Evolutionary conservation across 352 stramenopile species (phyloP).

Genomic region (Pythium vanterpoolii): DNA sequence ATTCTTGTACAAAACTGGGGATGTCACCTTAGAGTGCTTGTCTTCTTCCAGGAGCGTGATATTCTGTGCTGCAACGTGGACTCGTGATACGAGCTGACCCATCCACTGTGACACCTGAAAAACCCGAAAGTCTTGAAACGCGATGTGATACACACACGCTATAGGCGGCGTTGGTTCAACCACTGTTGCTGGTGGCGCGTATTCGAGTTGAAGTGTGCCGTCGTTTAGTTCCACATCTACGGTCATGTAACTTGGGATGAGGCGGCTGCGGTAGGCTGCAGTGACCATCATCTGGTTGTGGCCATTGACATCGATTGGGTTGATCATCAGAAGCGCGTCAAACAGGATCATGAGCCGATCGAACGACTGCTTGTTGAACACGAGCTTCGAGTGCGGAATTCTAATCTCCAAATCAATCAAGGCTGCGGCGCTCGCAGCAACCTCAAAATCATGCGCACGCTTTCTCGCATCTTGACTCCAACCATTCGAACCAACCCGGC

Average conservation of each 20-base stretch:
- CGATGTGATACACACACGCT: constrained; percentile 69
- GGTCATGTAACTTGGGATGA: constrained; percentile 77
- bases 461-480: constrained; percentile 70
- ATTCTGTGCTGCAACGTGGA: constrained; percentile 71
- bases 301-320: constrained; percentile 80
- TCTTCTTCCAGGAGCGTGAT: constrained; percentile 76
- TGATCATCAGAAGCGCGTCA: constrained; percentile 84
- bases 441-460: constrained; percentile 61
- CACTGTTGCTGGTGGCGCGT: constrained; percentile 28
- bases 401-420: constrained; percentile 59
- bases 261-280: constrained; percentile 41
- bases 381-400: constrained; percentile 49
- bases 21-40: constrained; percentile 30
- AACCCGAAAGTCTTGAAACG: constrained; percentile 69
- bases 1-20: constrained; percentile 79
- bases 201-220: constrained; percentile 56
- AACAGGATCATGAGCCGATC: constrained; percentile 83
- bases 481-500: constrained; percentile 72
- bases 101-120: constrained; percentile 89
- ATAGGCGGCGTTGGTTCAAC: not conserved
- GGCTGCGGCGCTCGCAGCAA: constrained; percentile 42
- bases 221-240: constrained; percentile 59
- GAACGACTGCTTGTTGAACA: constrained; percentile 63
- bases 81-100: constrained; percentile 69
- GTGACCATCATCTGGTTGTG: constrained; percentile 71